Evolutionary conservation across 2,329 filamentous ascomycete species (phyloP).

Genomic region (Curvularia lunata): DNA sequence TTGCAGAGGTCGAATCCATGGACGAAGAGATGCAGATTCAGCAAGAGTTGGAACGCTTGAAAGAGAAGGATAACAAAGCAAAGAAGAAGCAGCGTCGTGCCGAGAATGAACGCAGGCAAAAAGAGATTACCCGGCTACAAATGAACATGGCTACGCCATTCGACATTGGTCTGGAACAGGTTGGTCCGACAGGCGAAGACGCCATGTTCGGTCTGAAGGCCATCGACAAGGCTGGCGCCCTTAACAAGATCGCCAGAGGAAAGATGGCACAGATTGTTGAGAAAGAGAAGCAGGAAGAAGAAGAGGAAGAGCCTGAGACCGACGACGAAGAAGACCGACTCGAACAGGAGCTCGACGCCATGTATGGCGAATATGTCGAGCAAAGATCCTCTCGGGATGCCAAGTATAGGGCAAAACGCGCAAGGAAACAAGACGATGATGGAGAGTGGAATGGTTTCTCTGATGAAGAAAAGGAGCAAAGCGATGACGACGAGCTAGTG

Average conservation of each 20-base stretch:
- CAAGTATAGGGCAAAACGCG: conserved; percentile 89
- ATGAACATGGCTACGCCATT: conserved; percentile 95
- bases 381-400: conserved; percentile 79
- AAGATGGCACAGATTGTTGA: conserved; percentile 75
- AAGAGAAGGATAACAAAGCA: conserved; percentile 75
- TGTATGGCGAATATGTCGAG: conserved; percentile 88
- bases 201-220: conserved; percentile 86
- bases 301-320: conserved; percentile 59
- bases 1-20: conserved; percentile 85
- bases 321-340: conserved; percentile 83
- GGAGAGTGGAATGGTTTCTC: conserved; percentile 89
- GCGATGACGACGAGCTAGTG: conserved; percentile 63
- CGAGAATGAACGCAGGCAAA: conserved; percentile 93
- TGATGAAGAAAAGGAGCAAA: conserved; percentile 62
- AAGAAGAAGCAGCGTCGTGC: conserved; percentile 84
- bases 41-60: conserved; percentile 81
- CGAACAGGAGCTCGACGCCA: conserved; percentile 81
- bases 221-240: conserved; percentile 75
- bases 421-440: conserved; percentile 76
- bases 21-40: conserved; percentile 93
- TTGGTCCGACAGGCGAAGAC: conserved; percentile 77
- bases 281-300: conserved; percentile 55
- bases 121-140: conserved; percentile 94
- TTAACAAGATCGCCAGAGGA: conserved; percentile 73
- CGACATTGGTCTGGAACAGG: conserved; percentile 92